Evolutionary conservation across 441 rosid genomes (phyloP), one percentile per base, ranked within the genome.

Genomic region (Mallotus repandus): DNA sequence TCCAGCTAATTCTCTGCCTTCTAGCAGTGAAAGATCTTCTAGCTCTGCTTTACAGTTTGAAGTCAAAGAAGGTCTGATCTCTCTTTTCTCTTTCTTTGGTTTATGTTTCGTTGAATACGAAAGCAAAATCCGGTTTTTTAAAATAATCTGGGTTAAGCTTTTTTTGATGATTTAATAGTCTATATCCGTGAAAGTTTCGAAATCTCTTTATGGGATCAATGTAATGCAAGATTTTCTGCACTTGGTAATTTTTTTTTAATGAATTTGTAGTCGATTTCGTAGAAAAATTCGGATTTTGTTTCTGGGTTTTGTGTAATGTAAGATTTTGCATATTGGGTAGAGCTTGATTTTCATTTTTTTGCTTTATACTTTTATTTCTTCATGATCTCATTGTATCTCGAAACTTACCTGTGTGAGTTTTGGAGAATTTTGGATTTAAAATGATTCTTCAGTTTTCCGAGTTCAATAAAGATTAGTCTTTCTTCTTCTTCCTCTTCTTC

Each of bases 1-100:
- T 18, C 89, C 98, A 0, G 93, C 96, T 0, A 89, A 85, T 82
- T 93, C 98, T 62, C 54, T 93, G 56, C 94, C 91, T 4, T 93
- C 97, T 18, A 93, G 98, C 77, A 93, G 98, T 46, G 97, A 93
- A 76, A 85, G 95, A 83, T 93, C 97, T 22, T 90, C 97, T 9
- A 90, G 97, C 78, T 89, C 97, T 56, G 91, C 91, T 57, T 84
- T 83, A 9, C 97, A 84, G 59, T 82, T 81, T 60, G 96, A 89
- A 83, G 79, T 85, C 84, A 93, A 88, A 86, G 98, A 89, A 80
- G 97, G 98, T 93, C 53, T 9, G n/a, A 41, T 45, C 14, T 16
- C 14, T 14, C 9, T 53, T 6, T 16, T 5, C 61, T 58, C 53
- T 25, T 46, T 46, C 18, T 16, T 19, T 8, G 45, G 14, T 22